Conservation (phyloP, 2,329 filamentous ascomycete genomes). For the Xylaria sp. region DNA sequence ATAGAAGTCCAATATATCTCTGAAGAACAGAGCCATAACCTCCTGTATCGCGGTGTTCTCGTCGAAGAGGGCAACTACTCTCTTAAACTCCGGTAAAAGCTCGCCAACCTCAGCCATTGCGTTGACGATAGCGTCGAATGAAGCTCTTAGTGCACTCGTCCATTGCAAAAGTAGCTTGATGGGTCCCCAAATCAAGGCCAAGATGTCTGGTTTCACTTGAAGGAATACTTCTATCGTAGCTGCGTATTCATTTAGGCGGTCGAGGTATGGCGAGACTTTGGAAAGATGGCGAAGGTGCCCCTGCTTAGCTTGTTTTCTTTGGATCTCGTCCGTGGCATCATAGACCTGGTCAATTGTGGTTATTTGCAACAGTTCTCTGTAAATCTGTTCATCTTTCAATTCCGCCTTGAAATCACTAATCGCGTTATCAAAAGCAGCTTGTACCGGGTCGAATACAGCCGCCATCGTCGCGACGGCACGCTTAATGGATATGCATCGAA, state of each 20-base stretch:
- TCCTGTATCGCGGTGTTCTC: conserved; percentile 43
- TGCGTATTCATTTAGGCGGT: conserved; percentile 46
- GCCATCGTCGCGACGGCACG: background rate
- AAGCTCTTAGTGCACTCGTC: conserved; percentile 39
- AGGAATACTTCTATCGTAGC: conserved; percentile 48
- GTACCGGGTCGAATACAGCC: conserved; percentile 9
- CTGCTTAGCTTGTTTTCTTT: conserved; percentile 47
- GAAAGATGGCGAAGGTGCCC: conserved; percentile 47
- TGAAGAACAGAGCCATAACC: conserved; percentile 50
- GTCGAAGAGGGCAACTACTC: conserved; percentile 40
- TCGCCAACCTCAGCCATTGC: conserved; percentile 42
- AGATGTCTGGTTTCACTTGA: conserved; percentile 49
- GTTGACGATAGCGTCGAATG: conserved; percentile 44
- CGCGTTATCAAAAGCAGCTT: conserved; percentile 12
- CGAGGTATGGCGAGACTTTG: conserved; percentile 49
- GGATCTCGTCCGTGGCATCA: conserved; percentile 49
- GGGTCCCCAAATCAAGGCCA: conserved; percentile 54
- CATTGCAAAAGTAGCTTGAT: conserved; percentile 46
- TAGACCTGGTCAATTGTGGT: conserved; percentile 50
- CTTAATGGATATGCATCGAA: background rate
- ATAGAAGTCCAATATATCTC: conserved; percentile 53
- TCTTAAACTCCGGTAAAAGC: conserved; percentile 45
- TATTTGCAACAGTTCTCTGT: conserved; percentile 34
- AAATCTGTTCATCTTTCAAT: conserved; percentile 15
- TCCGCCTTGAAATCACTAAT: conserved; percentile 8